Evolutionary conservation across 2,329 filamentous ascomycete genomes (phyloP).

Genomic region (Leptographium radiaticola): DNA sequence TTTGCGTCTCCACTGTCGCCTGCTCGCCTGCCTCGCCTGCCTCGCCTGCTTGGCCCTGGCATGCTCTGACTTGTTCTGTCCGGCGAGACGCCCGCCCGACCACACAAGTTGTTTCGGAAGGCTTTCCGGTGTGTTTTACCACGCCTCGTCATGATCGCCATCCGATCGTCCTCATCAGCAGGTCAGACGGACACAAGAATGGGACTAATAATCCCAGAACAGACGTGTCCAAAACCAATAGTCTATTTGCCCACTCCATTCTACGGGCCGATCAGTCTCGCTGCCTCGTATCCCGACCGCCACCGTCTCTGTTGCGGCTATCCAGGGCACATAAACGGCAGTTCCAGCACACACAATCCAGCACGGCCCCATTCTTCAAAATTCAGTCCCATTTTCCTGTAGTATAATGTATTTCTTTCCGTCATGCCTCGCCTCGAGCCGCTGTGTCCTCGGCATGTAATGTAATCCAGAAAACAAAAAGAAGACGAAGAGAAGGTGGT

Average conservation of each 20-base stretch:
- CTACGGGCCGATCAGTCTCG: too few species aligned
- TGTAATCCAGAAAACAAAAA: neutral
- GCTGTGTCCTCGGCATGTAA: neutral
- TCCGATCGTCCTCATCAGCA: neutral
- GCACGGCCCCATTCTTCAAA: neutral
- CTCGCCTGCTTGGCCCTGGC: too few species aligned
- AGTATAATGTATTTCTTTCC: neutral
- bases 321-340: too few species aligned
- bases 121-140: neutral
- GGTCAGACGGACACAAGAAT: too few species aligned
- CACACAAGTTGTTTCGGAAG: neutral
- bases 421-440: neutral
- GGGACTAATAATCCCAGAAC: too few species aligned
- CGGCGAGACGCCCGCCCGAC: neutral
- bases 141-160: neutral
- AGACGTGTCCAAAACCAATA: too few species aligned
- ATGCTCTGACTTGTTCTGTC: neutral
- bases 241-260: too few species aligned
- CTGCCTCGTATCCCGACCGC: too few species aligned
- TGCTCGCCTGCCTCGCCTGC: too few species aligned
- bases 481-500: constrained; percentile 1
- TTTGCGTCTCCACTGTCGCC: too few species aligned
- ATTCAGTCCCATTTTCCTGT: neutral
- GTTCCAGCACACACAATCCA: too few species aligned
- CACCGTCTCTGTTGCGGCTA: too few species aligned